Conservation (phyloP, 2,329 filamentous ascomycete genomes). For the Colletotrichum plurivorum region DNA sequence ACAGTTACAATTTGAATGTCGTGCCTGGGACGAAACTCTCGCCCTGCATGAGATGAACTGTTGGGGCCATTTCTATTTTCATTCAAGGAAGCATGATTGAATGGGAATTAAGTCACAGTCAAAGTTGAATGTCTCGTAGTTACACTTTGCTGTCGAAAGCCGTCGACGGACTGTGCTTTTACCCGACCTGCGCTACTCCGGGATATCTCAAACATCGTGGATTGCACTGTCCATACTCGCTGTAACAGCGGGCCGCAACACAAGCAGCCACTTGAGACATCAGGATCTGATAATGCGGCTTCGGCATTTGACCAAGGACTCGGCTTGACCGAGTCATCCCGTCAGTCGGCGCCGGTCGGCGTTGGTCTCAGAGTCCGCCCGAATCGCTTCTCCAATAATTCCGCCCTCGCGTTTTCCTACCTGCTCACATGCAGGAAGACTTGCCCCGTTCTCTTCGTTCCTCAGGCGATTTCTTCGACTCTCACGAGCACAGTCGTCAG, state of each 20-base stretch:
- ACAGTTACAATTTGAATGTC: neutral
- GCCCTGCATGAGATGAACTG: neutral
- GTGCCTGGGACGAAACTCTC: neutral
- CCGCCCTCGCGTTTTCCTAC: no score
- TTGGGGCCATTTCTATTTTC: neutral
- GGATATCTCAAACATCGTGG: neutral
- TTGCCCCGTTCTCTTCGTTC: no score
- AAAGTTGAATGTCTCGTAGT: no score
- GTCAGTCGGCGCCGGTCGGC: neutral
- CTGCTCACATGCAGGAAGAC: no score
- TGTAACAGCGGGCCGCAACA: no score
- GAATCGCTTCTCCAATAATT: neutral
- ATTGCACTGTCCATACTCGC: no score
- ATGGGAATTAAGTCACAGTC: neutral
- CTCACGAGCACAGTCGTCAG: no score
- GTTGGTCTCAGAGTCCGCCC: neutral
- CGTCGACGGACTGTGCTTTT: no score
- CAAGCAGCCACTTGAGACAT: no score
- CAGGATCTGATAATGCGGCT: no score
- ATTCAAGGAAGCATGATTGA: neutral
- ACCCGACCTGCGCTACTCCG: neutral
- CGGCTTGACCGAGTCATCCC: neutral
- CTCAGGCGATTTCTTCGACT: no score
- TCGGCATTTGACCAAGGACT: neutral
- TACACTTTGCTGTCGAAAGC: no score